These are phyloP conservation scores for Lyophyllum decastes DNA, from an alignment of 768 basidiomycete genomes.

Conservation along the genomic window DNA sequence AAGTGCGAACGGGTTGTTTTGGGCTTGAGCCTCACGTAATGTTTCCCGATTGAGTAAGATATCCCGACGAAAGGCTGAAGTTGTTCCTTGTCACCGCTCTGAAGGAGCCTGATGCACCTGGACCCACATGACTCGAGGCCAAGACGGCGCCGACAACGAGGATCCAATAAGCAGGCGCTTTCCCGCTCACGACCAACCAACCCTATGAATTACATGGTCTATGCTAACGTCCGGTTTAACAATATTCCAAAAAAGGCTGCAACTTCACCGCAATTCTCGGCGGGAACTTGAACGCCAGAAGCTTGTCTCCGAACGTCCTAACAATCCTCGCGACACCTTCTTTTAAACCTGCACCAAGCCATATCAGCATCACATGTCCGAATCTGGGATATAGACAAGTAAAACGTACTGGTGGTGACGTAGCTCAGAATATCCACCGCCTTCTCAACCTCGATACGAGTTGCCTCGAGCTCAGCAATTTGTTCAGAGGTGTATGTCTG, in stretches of 20 bases:
- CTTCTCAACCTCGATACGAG: conserved; percentile 51
- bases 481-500: conserved; percentile 34
- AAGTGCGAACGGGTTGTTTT: no score
- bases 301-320: conserved; percentile 72
- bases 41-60: no score
- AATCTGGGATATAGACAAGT: not conserved
- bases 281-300: conserved; percentile 78
- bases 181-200: no score
- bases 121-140: no score
- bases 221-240: conserved; percentile 21
- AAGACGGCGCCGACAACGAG: no score
- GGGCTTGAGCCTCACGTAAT: no score
- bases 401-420: conserved; percentile 60
- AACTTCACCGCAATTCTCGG: conserved; percentile 66
- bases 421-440: conserved; percentile 56
- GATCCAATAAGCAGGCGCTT: no score
- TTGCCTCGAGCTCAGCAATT: conserved; percentile 35
- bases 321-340: conserved; percentile 66
- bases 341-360: conserved; percentile 51
- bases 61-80: no score
- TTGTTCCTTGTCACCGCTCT: no score
- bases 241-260: conserved; percentile 72
- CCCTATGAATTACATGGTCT: no score
- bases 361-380: not conserved
- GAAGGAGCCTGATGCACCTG: no score